Base-by-base conservation (phyloP, 2,329 filamentous ascomycete genomes). In the Alternaria alternata region DNA sequence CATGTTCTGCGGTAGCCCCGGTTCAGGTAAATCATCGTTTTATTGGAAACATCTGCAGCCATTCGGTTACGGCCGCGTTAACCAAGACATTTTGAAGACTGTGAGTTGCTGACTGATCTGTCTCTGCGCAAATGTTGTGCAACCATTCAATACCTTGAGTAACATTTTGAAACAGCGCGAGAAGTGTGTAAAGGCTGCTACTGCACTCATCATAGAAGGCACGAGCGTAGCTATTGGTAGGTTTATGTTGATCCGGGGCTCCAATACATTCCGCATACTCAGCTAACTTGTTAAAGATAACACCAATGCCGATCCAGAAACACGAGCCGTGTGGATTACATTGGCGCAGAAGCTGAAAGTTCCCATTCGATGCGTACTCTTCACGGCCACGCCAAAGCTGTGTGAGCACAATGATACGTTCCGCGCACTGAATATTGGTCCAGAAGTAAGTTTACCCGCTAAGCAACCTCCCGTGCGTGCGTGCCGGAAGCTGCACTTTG, bases 21-120 rank as follows among this genome's bases (percentile, higher is more conserved):
- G 92, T 1, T 88, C 93, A 3, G 95, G 95, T 18, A 98, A 99
- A 79, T 96, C 92, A 39, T 94, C 93, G 0, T 97, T 95, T 72
- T 97, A 90, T 80, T 92, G 90, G 88, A 88, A 86, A 63, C 82
- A 91, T 65, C 81, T 98, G 36, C 84, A 93, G 74, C 91, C 91
- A 24, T 80, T 95, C 28, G 91, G 89, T 4, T 98, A 96, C 75
- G 86, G 88, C 74, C 87, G 95, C 48, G 87, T 97, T 30, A 99
- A 98, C 70, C 95, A 98, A 80, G 95, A 98, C 78, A 87, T 85
- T 2, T 83, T 97, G 47, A 97, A 96, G 78, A 90, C 87, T 30
- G 84, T 88, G 80, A 67, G 81, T 46, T 79, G 63, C 48, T 67
- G 48, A 44, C 52, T 18, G 48, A 47, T 1, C 16, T 14, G 11